Conservation (phyloP, 768 basidiomycete genomes). For the Auricularia heimuer region DNA sequence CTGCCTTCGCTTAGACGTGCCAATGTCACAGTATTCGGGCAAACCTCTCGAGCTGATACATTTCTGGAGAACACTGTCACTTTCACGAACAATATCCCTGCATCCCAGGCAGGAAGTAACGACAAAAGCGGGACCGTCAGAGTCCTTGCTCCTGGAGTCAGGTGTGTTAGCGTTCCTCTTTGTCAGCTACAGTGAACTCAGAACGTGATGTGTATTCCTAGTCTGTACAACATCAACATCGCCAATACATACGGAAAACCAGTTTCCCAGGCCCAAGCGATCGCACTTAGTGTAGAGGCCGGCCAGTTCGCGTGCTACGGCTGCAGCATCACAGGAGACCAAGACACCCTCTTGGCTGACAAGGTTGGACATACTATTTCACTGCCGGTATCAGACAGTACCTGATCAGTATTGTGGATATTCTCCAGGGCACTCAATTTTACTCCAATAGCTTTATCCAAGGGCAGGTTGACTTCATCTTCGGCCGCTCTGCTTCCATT, state of each 20-base stretch:
- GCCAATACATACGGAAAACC: constrained; percentile 11
- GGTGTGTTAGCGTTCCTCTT: background rate
- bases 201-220: background rate
- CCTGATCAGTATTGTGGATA: no score
- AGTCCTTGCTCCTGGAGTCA: constrained; percentile 9
- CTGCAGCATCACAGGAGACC: constrained; percentile 3
- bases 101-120: constrained; percentile 11
- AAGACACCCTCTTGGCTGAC: constrained; percentile 3
- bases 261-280: constrained; percentile 1
- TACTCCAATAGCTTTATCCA: constrained; percentile 3
- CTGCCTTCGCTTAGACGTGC: background rate
- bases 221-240: constrained; percentile 8
- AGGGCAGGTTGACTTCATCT: constrained; percentile 3
- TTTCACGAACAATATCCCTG: constrained; percentile 16
- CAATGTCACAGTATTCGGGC: background rate
- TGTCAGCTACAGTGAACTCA: background rate
- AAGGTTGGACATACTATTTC: background rate
- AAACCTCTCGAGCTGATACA: background rate
- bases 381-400: no score
- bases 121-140: constrained; percentile 11
- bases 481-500: constrained; percentile 4
- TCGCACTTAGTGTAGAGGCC: constrained; percentile 7
- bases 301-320: constrained; percentile 5
- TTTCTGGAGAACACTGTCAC: background rate
- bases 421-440: constrained; percentile 5